Evolutionary conservation across 768 basidiomycete genomes (phyloP).

Genomic region (Podaxis sp.): DNA sequence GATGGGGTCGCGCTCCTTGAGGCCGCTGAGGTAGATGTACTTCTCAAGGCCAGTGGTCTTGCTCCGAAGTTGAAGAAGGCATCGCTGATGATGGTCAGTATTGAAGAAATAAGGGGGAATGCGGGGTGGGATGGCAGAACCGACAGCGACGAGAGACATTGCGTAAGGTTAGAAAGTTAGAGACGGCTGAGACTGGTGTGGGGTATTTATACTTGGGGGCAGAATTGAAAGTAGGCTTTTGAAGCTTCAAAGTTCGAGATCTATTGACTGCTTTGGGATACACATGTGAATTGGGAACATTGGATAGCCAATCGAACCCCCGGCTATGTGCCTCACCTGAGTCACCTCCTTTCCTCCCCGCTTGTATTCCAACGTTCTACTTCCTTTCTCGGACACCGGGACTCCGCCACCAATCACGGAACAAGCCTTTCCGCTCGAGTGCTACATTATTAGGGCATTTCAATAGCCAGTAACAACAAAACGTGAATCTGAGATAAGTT

Average conservation of each 20-base stretch:
- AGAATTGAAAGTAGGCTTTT: constrained; percentile 19
- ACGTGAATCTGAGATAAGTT: background rate
- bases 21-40: constrained; percentile 67
- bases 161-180: constrained; percentile 1
- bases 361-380: constrained; percentile 27
- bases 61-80: constrained; percentile 56
- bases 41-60: constrained; percentile 60
- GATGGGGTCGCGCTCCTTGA: constrained; percentile 61
- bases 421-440: constrained; percentile 15
- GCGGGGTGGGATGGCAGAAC: constrained; percentile 20
- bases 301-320: constrained; percentile 23
- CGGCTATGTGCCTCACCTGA: background rate
- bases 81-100: constrained; percentile 56
- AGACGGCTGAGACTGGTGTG: constrained; percentile 13
- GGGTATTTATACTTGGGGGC: constrained; percentile 27
- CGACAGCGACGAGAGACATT: constrained; percentile 12
- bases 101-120: constrained; percentile 49
- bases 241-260: constrained; percentile 17
- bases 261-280: constrained; percentile 15
- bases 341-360: background rate
- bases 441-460: constrained; percentile 6
- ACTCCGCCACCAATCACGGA: constrained; percentile 35
- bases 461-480: background rate
- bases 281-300: constrained; percentile 30
- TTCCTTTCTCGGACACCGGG: constrained; percentile 32